A percentile compares a stretch with the other conserved stretches of the same genome.
These are phyloP conservation scores for Geotrichum restrictum DNA, from an alignment of 1,139 yeast species.

Conservation along the genomic window DNA sequence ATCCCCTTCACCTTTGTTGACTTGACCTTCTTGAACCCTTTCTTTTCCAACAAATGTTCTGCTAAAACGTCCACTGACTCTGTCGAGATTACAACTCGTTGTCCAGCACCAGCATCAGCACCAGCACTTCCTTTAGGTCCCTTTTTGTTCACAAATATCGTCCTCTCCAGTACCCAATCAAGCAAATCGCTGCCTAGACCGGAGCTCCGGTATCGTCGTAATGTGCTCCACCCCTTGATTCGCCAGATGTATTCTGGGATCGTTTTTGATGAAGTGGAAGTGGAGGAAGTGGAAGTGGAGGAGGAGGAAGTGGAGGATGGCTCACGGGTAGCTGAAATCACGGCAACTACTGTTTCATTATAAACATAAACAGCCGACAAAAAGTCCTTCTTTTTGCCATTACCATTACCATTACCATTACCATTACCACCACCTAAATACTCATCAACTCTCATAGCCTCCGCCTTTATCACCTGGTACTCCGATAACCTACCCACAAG, in stretches of 20 bases:
- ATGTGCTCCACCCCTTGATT: constrained; percentile 28
- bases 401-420: too few relatives aligned
- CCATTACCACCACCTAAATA: constrained; percentile 6
- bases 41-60: constrained; percentile 19
- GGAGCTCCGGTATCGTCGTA: constrained; percentile 27
- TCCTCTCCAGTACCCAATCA: too few relatives aligned
- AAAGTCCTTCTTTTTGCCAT: constrained; percentile 18
- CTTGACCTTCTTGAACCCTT: constrained; percentile 22
- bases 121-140: background rate
- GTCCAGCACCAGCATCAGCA: constrained; percentile 19
- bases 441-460: constrained; percentile 15
- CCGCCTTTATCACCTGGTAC: constrained; percentile 19
- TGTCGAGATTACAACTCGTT: constrained; percentile 22
- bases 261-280: too few relatives aligned
- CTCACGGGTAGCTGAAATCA: constrained; percentile 20
- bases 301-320: constrained; percentile 5
- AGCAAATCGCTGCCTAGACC: constrained; percentile 31
- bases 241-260: constrained; percentile 13
- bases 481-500: constrained; percentile 25
- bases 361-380: constrained; percentile 25
- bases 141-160: constrained; percentile 20
- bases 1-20: background rate
- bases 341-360: constrained; percentile 25
- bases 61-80: constrained; percentile 24
- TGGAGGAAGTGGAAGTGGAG: too few relatives aligned